Evolutionary conservation across 345 rosid species (phyloP).

Genomic region (Isatis tinctoria): DNA sequence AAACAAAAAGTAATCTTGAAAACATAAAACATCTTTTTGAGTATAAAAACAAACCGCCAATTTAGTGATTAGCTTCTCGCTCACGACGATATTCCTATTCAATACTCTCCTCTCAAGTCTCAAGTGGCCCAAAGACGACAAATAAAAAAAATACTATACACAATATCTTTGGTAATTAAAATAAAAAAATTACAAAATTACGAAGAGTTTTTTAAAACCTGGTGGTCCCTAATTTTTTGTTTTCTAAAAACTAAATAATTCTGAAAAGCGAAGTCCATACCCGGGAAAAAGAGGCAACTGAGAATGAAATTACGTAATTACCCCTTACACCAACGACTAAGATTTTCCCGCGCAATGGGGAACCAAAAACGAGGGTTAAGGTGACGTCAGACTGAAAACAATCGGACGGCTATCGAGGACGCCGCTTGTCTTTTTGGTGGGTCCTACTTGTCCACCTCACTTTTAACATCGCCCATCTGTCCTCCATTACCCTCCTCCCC

Average conservation of each 20-base stretch:
- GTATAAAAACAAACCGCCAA: conserved; percentile 16
- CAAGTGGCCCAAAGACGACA: conserved; percentile 15
- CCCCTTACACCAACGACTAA: not conserved
- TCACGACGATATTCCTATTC: conserved; percentile 1
- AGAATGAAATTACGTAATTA: not conserved
- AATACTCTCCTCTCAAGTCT: not conserved
- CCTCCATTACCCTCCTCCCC: conserved; percentile 10
- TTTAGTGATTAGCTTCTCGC: conserved; percentile 11
- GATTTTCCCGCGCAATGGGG: conserved; percentile 32
- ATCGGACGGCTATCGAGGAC: conserved; percentile 29
- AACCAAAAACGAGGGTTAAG: conserved; percentile 2
- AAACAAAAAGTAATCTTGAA: conserved; percentile 2
- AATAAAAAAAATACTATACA: not conserved
- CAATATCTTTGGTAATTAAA: not conserved
- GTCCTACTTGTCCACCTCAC: conserved; percentile 31
- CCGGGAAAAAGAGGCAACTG: not conserved
- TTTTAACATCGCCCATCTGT: conserved; percentile 17
- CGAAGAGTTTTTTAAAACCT: not conserved
- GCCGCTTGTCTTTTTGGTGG: conserved; percentile 18
- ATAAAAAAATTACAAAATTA: not conserved
- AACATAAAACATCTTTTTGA: conserved; percentile 19
- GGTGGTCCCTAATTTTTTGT: conserved; percentile 9
- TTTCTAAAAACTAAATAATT: not conserved
- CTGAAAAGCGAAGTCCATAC: conserved; percentile 25
- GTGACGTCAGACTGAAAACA: conserved; percentile 23